phyloP scores from a whole-genome alignment of 768 basidiomycete genomes.

The Coprinopsis strossmayeri region DNA sequence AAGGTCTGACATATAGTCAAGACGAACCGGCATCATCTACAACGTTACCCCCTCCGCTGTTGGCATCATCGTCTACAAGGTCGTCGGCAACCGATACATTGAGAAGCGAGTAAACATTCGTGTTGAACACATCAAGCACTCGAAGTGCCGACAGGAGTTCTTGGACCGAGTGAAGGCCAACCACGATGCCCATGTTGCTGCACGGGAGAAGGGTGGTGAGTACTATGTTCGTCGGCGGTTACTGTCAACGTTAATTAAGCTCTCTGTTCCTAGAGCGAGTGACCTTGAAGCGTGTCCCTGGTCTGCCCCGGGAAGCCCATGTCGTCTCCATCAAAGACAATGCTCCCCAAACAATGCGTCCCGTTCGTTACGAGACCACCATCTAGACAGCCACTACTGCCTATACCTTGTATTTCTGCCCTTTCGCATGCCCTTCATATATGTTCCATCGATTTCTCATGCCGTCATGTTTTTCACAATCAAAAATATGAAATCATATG shows the following conservation, averaged over 20 bases:
- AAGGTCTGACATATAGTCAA: conserved; percentile 21
- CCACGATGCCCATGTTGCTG: conserved; percentile 73
- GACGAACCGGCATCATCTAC: conserved; percentile 97
- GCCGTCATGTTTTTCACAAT: conserved; percentile 11
- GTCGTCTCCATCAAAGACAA: conserved; percentile 70
- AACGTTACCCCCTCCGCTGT: conserved; percentile 95
- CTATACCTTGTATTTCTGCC: conserved; percentile 16
- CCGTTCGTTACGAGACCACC: conserved; percentile 93
- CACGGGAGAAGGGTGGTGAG: conserved; percentile 88
- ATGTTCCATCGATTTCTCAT: conserved; percentile 18
- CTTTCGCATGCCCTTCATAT: conserved; percentile 12
- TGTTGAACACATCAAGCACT: conserved; percentile 93
- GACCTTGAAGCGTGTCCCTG: conserved; percentile 80
- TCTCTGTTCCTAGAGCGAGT: conserved; percentile 54
- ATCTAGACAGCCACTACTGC: conserved; percentile 54
- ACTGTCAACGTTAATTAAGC: neutral
- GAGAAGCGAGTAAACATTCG: conserved; percentile 99
- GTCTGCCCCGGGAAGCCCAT: conserved; percentile 72
- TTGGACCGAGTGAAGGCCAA: conserved; percentile 92
- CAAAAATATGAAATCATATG: conserved; percentile 16
- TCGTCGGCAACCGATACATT: conserved; percentile 97
- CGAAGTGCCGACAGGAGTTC: conserved; percentile 97
- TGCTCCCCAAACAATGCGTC: conserved; percentile 87
- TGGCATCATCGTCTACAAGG: conserved; percentile 96
- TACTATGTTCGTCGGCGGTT: conserved; percentile 15